Conservation (phyloP, 768 basidiomycete species). For the Suillus discolor region DNA sequence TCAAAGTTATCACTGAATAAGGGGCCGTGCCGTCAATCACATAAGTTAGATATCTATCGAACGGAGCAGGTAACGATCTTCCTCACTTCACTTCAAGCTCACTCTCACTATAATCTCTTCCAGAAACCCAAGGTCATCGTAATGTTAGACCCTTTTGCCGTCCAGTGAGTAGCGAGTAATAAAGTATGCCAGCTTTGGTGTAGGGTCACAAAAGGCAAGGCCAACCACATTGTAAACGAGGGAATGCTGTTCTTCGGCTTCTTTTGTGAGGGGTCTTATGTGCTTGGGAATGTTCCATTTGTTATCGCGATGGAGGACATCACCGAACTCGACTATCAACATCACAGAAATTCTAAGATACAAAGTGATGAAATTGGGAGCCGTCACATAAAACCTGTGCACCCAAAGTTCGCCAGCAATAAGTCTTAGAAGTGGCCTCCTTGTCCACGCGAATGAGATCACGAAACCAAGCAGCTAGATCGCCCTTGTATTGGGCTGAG, state of each 20-base stretch:
- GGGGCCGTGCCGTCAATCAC: too few species aligned
- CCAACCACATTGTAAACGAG: too few species aligned
- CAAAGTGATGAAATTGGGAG: neutral
- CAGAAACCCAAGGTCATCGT: too few species aligned
- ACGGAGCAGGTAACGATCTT: too few species aligned
- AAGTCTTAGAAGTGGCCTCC: neutral
- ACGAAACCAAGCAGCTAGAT: neutral
- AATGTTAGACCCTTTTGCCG: too few species aligned
- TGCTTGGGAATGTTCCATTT: neutral
- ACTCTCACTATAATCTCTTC: too few species aligned
- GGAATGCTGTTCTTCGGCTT: neutral
- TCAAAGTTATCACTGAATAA: too few species aligned
- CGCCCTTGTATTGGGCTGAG: neutral
- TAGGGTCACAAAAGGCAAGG: too few species aligned
- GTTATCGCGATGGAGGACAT: constrained; percentile 14
- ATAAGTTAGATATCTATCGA: too few species aligned
- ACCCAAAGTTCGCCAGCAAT: neutral
- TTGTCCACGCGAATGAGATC: neutral
- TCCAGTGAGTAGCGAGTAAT: too few species aligned
- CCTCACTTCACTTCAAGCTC: too few species aligned
- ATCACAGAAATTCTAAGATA: neutral
- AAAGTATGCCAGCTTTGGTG: too few species aligned
- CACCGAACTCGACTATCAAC: neutral
- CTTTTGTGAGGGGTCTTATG: neutral
- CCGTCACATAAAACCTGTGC: neutral